Base-by-base conservation (phyloP, 2,329 filamentous ascomycete genomes). In the Venturia oleaginea region DNA sequence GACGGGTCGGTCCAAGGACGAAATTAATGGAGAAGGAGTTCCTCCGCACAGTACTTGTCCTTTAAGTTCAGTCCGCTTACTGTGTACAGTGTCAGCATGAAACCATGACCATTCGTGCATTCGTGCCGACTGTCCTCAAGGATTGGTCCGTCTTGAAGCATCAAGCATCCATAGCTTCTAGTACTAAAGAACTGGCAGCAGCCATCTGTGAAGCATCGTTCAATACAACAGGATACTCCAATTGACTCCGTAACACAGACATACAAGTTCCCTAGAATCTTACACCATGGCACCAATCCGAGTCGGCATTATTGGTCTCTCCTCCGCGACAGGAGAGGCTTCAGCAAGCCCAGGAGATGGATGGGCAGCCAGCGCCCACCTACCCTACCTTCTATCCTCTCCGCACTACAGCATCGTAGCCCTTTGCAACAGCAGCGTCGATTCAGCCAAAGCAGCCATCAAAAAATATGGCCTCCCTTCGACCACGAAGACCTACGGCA, bases 321-420 rank as follows among this genome's bases (percentile, higher is more conserved):
- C 71, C 2, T 71, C 11, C 71, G 3, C 55, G 71, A 72, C 32
- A 73, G 71, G 19, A 80, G 78, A 76, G 75, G 72, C 24, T 68
- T 69, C 4, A 51, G 51, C 10, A 19, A 27, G 15, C 1, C 60
- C n/a, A 48, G 60, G 60, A 5, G 60, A n/a, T 48, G 60, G 60
- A 37, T 51, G 42, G 60, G 60, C 60, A 17, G 60, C 60, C 15
- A 48, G 60, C 22, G 71, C 77, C 5, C 78, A 81, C 65, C 69
- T 80, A 0, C 75, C 72, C 0, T 74, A 74, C 34, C 64, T 77
- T 2, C 68, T 67, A 13, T 69, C 70, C 2, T 72, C 72, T 1
- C 62, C 72, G 3, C 71, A 75, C 6, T 83, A 81, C 69, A 71
- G 77, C 37, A 77, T 83, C 65, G 75, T 77, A n/a, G 81, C 80